Base-by-base conservation (phyloP, 176 grass and related monocot species). In the Triticum dicoccoides region DNA sequence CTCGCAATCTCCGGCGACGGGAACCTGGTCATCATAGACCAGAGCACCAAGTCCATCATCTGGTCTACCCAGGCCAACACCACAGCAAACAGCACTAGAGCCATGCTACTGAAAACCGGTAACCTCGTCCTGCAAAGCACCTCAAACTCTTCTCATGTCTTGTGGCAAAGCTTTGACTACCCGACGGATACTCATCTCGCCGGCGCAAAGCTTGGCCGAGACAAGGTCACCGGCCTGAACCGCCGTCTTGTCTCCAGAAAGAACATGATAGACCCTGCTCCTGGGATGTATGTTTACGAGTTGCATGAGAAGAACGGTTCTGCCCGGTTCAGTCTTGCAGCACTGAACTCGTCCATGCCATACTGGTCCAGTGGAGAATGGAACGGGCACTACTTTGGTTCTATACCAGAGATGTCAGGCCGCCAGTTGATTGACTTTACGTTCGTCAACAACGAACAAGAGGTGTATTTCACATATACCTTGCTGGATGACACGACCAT, bases 131-230 rank as follows among this genome's bases (percentile, higher is more conserved):
- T 92, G 35, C 63, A 74, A 45, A 80, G 81, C 58, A 56, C 33
- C 54, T 41, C 41, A 4, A 78, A 87, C 47, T 70, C 80, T 17
- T 85, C 79, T 4, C 39, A 54, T 32, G 24, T 86, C 33, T 24
- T 86, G 35, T 94, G 92, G 92, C 77, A 94, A 67, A 94, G 92
- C 87, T 91, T 94, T 41, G 83, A 91, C 49, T 51, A 91, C 37
- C 89, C 83, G 0, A 84, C 89, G 1, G 80, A 94, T 34, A 89
- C 86, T 17, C 39, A 85, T 80, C 65, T 91, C 7, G 30, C 83
- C 1, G 92, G 83, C 1, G 82, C 65, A 58, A 88, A 76, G 79
- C 67, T 93, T 41, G 81, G 88, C 1, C 29, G 78, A 70, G 76
- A 90, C 75, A 82, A 83, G 23, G 75, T 63, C 44, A 89, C 84